Percentiles rank a stretch among this genome's conserved stretches.
These are phyloP conservation scores for Aspergillus proliferans DNA, from an alignment of 2,329 filamentous ascomycete species.

Conservation along the genomic window DNA sequence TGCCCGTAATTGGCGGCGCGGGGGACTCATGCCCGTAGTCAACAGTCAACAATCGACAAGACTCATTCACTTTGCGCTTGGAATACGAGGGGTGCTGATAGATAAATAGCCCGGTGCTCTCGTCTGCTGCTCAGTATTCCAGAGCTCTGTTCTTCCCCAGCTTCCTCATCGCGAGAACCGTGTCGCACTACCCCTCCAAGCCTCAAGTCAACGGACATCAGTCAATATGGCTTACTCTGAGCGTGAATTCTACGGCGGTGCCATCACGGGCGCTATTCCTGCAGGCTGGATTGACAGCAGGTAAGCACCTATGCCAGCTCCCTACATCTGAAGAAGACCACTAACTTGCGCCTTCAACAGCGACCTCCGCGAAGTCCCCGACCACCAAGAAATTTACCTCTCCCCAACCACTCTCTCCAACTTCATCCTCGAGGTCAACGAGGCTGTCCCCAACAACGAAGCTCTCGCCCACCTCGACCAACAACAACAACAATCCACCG, in stretches of 20 bases:
- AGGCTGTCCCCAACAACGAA: conserved; percentile 55
- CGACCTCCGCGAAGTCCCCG: conserved; percentile 33
- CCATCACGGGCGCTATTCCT: conserved; percentile 29
- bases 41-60: not conserved
- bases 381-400: conserved; percentile 86
- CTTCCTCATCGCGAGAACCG: not conserved
- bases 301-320: conserved; percentile 13
- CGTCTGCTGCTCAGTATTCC: not conserved
- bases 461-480: conserved; percentile 17
- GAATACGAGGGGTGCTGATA: not conserved
- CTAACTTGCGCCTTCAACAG: conserved; percentile 13
- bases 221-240: conserved; percentile 20
- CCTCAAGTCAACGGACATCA: not conserved
- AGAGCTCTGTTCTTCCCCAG: not conserved
- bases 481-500: conserved; percentile 11
- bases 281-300: conserved; percentile 33
- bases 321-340: not conserved
- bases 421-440: conserved; percentile 84
- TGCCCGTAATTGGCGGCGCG: conserved; percentile 16
- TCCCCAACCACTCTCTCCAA: conserved; percentile 76
- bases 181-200: not conserved
- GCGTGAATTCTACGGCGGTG: conserved; percentile 30
- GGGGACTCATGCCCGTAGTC: conserved; percentile 10
- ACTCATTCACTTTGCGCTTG: not conserved
- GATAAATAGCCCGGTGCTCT: not conserved